Percentiles rank a stretch among this genome's conserved stretches.
These are phyloP conservation scores for Aeschynomene evenia DNA, from an alignment of 306 rosid genomes.

Conservation along the genomic window DNA sequence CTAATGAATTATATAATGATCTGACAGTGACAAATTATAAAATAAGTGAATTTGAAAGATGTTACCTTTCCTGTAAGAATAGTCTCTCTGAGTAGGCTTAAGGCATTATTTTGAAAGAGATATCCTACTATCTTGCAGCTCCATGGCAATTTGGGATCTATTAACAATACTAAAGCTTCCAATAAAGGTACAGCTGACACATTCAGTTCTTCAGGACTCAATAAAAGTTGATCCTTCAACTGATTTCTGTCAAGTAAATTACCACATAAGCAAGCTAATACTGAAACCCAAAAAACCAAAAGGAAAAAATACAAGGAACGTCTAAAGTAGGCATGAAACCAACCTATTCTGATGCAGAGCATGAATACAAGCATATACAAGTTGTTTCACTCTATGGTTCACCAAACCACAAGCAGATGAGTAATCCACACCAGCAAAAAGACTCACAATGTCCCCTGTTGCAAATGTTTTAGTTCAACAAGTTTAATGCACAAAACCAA, in stretches of 20 bases:
- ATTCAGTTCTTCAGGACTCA: constrained; percentile 49
- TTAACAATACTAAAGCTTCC: constrained; percentile 66
- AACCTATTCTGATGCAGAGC: constrained; percentile 77
- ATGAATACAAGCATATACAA: constrained; percentile 57
- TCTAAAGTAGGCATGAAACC: background rate
- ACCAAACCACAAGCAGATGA: constrained; percentile 52
- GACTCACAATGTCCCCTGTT: constrained; percentile 59
- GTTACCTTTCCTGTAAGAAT: constrained; percentile 74
- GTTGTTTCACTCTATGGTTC: constrained; percentile 62
- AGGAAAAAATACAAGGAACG: background rate
- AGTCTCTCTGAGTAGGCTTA: constrained; percentile 65
- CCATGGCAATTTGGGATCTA: constrained; percentile 84
- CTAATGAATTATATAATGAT: constrained; percentile 51
- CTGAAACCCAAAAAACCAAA: background rate
- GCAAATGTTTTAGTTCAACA: constrained; percentile 23
- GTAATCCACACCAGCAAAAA: constrained; percentile 65
- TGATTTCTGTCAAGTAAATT: constrained; percentile 56
- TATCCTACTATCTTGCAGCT: constrained; percentile 68
- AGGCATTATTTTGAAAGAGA: constrained; percentile 70
- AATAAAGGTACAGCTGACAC: constrained; percentile 53
- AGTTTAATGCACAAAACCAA: background rate
- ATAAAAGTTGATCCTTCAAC: constrained; percentile 66
- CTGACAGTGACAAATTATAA: background rate
- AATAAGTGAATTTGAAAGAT: background rate
- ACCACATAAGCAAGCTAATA: constrained; percentile 37